Conservation (phyloP, 2,329 filamentous ascomycete species). For the Podosphaera leucotricha region DNA sequence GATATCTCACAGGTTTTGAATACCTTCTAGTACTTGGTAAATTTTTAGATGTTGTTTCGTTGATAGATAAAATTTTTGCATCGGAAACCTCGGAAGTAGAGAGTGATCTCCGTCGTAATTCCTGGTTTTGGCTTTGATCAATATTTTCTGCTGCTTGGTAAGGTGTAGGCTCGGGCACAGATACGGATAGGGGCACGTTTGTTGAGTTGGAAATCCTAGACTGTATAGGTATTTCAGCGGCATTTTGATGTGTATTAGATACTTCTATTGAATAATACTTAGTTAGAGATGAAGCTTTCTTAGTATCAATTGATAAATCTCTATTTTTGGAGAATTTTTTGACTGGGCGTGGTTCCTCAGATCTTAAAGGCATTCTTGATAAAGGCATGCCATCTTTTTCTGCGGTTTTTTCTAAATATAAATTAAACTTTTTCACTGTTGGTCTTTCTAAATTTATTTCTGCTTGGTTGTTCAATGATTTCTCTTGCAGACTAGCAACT, state of each 20-base stretch:
- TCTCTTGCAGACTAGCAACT: neutral
- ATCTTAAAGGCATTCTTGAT: too few relatives aligned
- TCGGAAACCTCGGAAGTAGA: neutral
- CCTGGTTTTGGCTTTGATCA: neutral
- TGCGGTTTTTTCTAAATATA: neutral
- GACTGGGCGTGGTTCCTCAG: neutral
- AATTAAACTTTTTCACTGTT: neutral
- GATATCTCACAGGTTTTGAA: neutral
- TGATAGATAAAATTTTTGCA: neutral
- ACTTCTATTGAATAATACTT: constrained; percentile 1
- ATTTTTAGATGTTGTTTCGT: neutral
- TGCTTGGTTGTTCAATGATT: neutral
- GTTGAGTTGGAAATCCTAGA: neutral
- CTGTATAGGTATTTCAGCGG: neutral
- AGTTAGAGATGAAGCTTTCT: neutral
- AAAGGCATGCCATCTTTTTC: neutral
- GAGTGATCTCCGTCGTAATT: neutral
- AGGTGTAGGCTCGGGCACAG: neutral
- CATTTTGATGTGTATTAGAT: constrained; percentile 1
- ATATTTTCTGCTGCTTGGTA: neutral
- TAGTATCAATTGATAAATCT: neutral
- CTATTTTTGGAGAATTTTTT: neutral
- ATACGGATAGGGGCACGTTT: too few relatives aligned
- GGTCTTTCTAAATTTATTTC: neutral
- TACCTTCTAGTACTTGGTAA: neutral